Base-by-base conservation (phyloP, 768 basidiomycete genomes). In the Pleurotus tuber-regium region DNA sequence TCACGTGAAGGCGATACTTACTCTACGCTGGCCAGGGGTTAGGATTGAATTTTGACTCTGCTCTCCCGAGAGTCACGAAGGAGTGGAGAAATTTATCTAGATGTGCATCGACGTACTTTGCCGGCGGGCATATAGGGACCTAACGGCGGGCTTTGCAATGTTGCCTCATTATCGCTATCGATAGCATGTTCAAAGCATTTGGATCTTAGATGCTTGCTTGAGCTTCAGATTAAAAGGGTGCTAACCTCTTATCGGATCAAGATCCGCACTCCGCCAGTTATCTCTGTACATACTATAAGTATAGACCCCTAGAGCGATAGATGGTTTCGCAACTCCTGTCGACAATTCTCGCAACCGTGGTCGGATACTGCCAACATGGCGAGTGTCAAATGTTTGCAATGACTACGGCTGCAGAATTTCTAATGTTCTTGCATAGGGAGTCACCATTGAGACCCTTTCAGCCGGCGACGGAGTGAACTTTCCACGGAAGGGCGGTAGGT, bases 401-500 rank as follows among this genome's bases (percentile, higher is more conserved):
- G 54, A 52, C 44, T 24, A 58, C 52, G 55, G 52, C n/a, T n/a
- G 38, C 56, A 59, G 43, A 24, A 7, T 41, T 47, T 31, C 28
- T 50, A 16, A 52, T 38, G 3, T 28, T 46, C 42, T 47, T 38
- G 39, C 44, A 4, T 58, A 90, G 89, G 89, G 89, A 68, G 88
- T 92, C 55, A 79, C 72, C 38, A 70, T 94, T 61, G 74, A 88
- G 50, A 63, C 61, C 35, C 58, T 89, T 58, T 41, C 59, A n/a
- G 57, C 76, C 23, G 91, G 89, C 36, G 86, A 92, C 69, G 79
- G 79, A 53, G 54, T 56, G 50, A 77, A 48, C 58, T 91, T 76
- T 71, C 91, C 92, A 44, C 79, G 80, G 72, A 65, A 58, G 56
- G 86, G 88, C 55, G 89, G 90, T 88, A 60, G 48, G 86, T n/a